phyloP scores from a whole-genome alignment of 2,329 filamentous ascomycete species.

The Bipolaris zeicola region DNA sequence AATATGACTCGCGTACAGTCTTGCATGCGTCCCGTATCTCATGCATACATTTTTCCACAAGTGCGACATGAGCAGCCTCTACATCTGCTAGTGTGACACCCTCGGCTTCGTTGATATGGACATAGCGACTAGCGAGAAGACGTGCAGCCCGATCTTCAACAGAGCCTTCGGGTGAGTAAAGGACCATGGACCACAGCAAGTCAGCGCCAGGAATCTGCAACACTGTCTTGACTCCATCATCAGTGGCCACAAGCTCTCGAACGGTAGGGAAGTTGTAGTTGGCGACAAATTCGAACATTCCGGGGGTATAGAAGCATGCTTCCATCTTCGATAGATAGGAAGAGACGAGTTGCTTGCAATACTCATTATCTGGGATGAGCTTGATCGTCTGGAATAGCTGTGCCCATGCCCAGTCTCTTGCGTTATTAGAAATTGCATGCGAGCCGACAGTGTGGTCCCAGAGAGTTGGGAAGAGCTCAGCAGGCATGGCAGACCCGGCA shows the following conservation, averaged over 20 bases:
- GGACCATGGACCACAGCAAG: conserved; percentile 81
- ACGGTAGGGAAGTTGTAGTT: conserved; percentile 43
- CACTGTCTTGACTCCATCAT: conserved; percentile 35
- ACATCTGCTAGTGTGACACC: conserved; percentile 54
- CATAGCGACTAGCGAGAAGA: conserved; percentile 75
- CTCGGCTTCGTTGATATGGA: conserved; percentile 54
- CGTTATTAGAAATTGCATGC: conserved; percentile 62
- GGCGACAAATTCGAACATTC: conserved; percentile 67
- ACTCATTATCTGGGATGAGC: conserved; percentile 30
- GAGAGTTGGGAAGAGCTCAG: conserved; percentile 66
- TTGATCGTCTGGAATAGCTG: conserved; percentile 34
- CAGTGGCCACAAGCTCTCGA: conserved; percentile 19
- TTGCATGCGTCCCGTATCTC: conserved; percentile 50
- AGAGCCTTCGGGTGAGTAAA: conserved; percentile 67
- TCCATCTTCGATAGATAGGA: conserved; percentile 64
- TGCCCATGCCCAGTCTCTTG: conserved; percentile 71
- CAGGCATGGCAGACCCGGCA: conserved; percentile 66
- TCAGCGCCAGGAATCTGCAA: conserved; percentile 64
- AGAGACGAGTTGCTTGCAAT: conserved; percentile 42
- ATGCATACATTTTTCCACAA: conserved; percentile 77
- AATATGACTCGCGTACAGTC: conserved; percentile 14
- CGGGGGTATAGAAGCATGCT: conserved; percentile 63
- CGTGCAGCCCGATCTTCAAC: conserved; percentile 72
- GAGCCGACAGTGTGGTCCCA: conserved; percentile 77
- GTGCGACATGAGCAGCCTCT: conserved; percentile 66